These are phyloP conservation scores for Mrakia frigida DNA, from an alignment of 768 basidiomycete genomes.

Conservation along the genomic window DNA sequence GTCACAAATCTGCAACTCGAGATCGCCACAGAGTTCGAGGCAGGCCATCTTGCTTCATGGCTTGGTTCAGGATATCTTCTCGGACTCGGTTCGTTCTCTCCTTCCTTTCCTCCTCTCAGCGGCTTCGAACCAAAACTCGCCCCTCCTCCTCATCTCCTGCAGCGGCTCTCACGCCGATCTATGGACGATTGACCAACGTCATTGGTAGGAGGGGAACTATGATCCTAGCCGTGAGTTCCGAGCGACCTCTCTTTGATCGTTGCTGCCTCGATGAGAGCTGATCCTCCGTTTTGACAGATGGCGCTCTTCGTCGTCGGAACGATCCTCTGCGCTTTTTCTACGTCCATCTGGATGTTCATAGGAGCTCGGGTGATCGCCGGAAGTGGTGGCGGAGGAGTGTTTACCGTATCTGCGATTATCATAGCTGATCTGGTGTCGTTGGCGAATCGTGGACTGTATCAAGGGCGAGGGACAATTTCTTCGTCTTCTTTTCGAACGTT, in stretches of 20 bases:
- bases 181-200: slow-evolving; percentile 17
- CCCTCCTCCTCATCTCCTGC: background rate
- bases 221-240: slow-evolving; percentile 37
- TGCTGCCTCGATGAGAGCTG: too few relatives aligned
- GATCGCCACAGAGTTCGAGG: slow-evolving; percentile 38
- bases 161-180: slow-evolving; percentile 37
- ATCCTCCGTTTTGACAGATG: background rate
- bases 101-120: background rate
- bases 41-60: slow-evolving; percentile 38
- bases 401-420: slow-evolving; percentile 40
- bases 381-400: slow-evolving; percentile 35
- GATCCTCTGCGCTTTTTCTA: background rate
- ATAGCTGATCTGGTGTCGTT: slow-evolving; percentile 39
- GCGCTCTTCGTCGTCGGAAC: slow-evolving; percentile 14
- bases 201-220: slow-evolving; percentile 17
- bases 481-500: background rate
- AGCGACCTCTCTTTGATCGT: slow-evolving; percentile 30
- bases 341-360: slow-evolving; percentile 15
- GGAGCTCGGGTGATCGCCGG: background rate
- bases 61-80: slow-evolving; percentile 37
- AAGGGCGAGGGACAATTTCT: slow-evolving; percentile 28
- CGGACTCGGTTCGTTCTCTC: slow-evolving; percentile 27
- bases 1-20: slow-evolving; percentile 40
- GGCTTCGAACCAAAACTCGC: too few relatives aligned
- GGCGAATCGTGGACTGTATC: slow-evolving; percentile 39